These are phyloP conservation scores for Globisporangium takayamanum DNA, from an alignment of 352 stramenopile species.

Conservation along the genomic window DNA sequence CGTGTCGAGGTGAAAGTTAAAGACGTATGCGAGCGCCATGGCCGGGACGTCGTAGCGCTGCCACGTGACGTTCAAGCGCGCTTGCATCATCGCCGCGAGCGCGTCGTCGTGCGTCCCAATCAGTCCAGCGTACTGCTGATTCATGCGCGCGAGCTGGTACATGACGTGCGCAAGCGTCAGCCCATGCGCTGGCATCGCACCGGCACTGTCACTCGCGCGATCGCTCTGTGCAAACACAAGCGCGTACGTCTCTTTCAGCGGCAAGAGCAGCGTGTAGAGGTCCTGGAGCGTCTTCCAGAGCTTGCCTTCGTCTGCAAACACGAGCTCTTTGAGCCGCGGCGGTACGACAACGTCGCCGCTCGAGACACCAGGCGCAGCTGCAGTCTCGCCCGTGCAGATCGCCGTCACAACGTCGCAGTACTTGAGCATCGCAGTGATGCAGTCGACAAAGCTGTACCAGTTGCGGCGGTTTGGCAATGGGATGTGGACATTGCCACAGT, in stretches of 20 bases:
- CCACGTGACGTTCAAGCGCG: constrained; percentile 58
- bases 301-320: constrained; percentile 37
- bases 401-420: constrained; percentile 50
- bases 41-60: constrained; percentile 61
- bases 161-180: constrained; percentile 70
- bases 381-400: constrained; percentile 25
- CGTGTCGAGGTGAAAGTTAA: constrained; percentile 73
- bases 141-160: constrained; percentile 73
- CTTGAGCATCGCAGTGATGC: constrained; percentile 37
- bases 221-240: constrained; percentile 42
- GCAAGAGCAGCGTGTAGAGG: constrained; percentile 38
- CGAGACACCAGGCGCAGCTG: too few species aligned
- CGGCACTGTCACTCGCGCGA: neutral
- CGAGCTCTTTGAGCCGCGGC: constrained; percentile 44
- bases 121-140: constrained; percentile 52
- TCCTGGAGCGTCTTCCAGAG: constrained; percentile 41
- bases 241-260: constrained; percentile 53
- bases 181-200: constrained; percentile 20
- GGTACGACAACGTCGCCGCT: constrained; percentile 12
- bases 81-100: constrained; percentile 39
- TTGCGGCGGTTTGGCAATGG: constrained; percentile 48
- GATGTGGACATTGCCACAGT: constrained; percentile 20
- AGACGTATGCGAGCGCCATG: constrained; percentile 72
- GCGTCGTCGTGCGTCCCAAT: constrained; percentile 13
- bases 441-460: constrained; percentile 61